phyloP scores from a whole-genome alignment of 768 basidiomycete genomes.

The Amanita jacksonii region DNA sequence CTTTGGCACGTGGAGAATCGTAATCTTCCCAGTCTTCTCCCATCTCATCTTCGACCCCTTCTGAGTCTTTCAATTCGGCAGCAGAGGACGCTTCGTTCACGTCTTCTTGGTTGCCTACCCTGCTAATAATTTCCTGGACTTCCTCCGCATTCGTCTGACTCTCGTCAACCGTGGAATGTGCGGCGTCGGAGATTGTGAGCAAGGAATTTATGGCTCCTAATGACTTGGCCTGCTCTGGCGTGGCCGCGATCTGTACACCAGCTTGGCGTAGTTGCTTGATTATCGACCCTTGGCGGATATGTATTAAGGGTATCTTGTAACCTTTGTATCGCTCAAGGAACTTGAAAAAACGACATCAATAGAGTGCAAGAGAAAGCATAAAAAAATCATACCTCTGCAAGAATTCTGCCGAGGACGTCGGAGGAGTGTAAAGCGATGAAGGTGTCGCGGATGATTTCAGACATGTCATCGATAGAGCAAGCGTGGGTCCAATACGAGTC shows the following conservation, averaged over 20 bases:
- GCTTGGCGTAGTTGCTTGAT: slow-evolving; percentile 32
- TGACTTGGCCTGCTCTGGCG: slow-evolving; percentile 27
- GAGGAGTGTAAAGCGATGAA: slow-evolving; percentile 90
- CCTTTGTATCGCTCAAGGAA: slow-evolving; percentile 72
- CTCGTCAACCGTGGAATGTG: slow-evolving; percentile 24
- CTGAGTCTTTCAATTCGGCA: slow-evolving; percentile 15
- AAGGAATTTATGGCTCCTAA: slow-evolving; percentile 24
- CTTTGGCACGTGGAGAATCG: slow-evolving; percentile 7
- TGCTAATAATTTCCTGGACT: slow-evolving; percentile 11
- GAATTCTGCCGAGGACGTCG: slow-evolving; percentile 66
- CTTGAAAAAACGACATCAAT: slow-evolving; percentile 25
- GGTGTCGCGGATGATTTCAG: slow-evolving; percentile 79
- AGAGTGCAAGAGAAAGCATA: not conserved
- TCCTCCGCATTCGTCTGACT: slow-evolving; percentile 4
- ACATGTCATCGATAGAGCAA: slow-evolving; percentile 79
- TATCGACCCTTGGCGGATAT: slow-evolving; percentile 28
- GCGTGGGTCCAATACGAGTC: slow-evolving; percentile 99
- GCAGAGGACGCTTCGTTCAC: slow-evolving; percentile 9
- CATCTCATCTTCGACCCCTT: slow-evolving; percentile 12
- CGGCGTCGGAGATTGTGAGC: slow-evolving; percentile 29
- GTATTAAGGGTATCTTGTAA: slow-evolving; percentile 52
- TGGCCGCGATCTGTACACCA: slow-evolving; percentile 36
- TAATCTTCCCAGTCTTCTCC: slow-evolving; percentile 7
- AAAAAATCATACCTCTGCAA: slow-evolving; percentile 51
- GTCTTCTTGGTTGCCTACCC: slow-evolving; percentile 8